These are phyloP conservation scores for Mycosphaerella arachidis DNA, from an alignment of 2,329 filamentous ascomycete genomes.

Conservation along the genomic window DNA sequence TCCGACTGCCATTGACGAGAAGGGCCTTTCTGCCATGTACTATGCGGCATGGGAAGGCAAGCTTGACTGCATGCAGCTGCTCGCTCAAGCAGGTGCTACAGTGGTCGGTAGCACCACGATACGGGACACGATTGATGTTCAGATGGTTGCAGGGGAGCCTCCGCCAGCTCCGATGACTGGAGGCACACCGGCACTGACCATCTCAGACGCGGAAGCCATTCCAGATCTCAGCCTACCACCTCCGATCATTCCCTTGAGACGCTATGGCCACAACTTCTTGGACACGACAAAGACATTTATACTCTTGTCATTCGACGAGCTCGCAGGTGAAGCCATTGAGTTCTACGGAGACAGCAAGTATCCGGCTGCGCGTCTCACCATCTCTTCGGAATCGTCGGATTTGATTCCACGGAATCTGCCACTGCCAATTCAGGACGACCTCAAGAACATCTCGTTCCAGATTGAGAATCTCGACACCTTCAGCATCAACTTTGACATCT, in stretches of 20 bases:
- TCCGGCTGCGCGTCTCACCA: slow-evolving; percentile 87
- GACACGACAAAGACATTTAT: slow-evolving; percentile 90
- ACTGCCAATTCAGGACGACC: slow-evolving; percentile 93
- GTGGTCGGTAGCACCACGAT: background rate
- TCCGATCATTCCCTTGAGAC: slow-evolving; percentile 87
- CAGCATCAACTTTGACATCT: slow-evolving; percentile 94
- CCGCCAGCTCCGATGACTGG: slow-evolving; percentile 53
- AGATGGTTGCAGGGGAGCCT: slow-evolving; percentile 34
- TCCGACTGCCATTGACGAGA: slow-evolving; percentile 80
- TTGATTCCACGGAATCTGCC: slow-evolving; percentile 95
- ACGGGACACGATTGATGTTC: slow-evolving; percentile 19
- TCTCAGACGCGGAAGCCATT: slow-evolving; percentile 75
- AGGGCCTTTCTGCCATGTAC: slow-evolving; percentile 89
- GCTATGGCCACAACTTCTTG: slow-evolving; percentile 97
- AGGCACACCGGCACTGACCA: slow-evolving; percentile 20
- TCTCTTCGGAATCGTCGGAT: slow-evolving; percentile 93
- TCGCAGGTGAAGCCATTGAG: slow-evolving; percentile 69
- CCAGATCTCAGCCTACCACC: slow-evolving; percentile 87
- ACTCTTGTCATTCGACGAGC: slow-evolving; percentile 81
- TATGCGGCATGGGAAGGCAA: slow-evolving; percentile 98
- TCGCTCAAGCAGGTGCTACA: slow-evolving; percentile 52
- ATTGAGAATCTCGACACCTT: slow-evolving; percentile 91
- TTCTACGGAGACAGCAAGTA: slow-evolving; percentile 98
- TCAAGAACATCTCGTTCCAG: slow-evolving; percentile 88
- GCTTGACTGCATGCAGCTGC: slow-evolving; percentile 84